phyloP scores from a whole-genome alignment of 176 grass and related monocot genomes.

The Eleusine indica region DNA sequence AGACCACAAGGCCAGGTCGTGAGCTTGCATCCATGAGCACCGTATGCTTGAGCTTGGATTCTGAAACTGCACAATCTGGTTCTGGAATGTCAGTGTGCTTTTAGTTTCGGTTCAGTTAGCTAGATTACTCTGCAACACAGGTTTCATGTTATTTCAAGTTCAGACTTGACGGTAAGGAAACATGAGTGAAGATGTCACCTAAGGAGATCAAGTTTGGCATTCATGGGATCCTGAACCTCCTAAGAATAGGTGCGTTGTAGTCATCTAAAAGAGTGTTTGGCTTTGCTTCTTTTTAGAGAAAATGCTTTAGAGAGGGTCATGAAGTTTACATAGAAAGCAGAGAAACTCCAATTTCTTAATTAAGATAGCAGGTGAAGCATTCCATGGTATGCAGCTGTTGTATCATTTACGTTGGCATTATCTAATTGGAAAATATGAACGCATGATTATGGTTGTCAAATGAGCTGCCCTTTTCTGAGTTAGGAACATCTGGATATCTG shows the following conservation, averaged over 20 bases:
- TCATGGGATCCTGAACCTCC: neutral
- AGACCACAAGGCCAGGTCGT: neutral
- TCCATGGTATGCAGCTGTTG: slow-evolving; percentile 6
- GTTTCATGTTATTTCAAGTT: slow-evolving; percentile 13
- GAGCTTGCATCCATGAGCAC: slow-evolving; percentile 14
- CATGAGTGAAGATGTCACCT: neutral
- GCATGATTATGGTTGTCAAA: slow-evolving; percentile 28
- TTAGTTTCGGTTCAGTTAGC: neutral
- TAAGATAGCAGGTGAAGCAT: neutral
- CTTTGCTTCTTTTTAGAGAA: neutral
- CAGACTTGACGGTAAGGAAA: neutral
- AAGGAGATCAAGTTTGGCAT: slow-evolving; percentile 1
- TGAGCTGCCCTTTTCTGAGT: slow-evolving; percentile 5
- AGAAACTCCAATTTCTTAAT: slow-evolving; percentile 1
- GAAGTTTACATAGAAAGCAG: slow-evolving; percentile 15
- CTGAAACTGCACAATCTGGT: neutral
- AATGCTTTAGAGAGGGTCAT: neutral
- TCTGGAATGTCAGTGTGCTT: neutral
- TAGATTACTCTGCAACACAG: neutral
- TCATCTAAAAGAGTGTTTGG: neutral
- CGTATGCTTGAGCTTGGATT: neutral
- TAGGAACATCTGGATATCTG: neutral
- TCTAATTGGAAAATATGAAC: slow-evolving; percentile 4
- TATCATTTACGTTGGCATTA: slow-evolving; percentile 20
- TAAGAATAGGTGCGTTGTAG: slow-evolving; percentile 19